phyloP scores from a whole-genome alignment of 139 green algal species.

The Volvox reticuliferus region DNA sequence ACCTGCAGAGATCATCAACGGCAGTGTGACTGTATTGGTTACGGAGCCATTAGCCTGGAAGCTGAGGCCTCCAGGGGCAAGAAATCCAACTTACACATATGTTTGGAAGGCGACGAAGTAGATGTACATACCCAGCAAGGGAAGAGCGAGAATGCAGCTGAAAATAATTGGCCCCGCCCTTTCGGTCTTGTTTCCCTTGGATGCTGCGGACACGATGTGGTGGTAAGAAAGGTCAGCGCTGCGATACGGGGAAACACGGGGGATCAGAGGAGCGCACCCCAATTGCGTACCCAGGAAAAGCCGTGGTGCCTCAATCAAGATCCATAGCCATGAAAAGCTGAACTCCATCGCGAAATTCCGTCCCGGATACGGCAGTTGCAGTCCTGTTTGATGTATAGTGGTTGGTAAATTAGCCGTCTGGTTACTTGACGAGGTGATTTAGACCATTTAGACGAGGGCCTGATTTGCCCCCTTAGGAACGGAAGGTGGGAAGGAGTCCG shows the following conservation, averaged over 20 bases:
- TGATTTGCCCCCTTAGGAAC: too few relatives aligned
- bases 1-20: constrained; percentile 36
- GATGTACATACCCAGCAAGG: constrained; percentile 67
- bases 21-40: not conserved
- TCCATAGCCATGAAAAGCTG: constrained; percentile 64
- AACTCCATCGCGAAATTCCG: constrained; percentile 73
- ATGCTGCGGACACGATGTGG: constrained; percentile 51
- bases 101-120: constrained; percentile 76
- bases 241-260: not conserved
- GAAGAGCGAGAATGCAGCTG: constrained; percentile 57
- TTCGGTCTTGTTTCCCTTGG: constrained; percentile 79
- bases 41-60: not conserved
- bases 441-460: too few relatives aligned
- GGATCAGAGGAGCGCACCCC: not conserved
- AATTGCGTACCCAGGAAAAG: constrained; percentile 61
- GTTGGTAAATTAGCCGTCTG: too few relatives aligned
- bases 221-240: not conserved
- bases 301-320: constrained; percentile 66
- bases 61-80: too few relatives aligned
- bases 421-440: too few relatives aligned
- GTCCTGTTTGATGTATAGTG: constrained; percentile 47
- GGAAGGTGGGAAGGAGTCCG: too few relatives aligned
- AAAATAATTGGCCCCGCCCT: constrained; percentile 61
- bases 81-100: constrained; percentile 67
- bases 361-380: constrained; percentile 65